phyloP scores from a whole-genome alignment of 139 green algal species.

The Picochlorum costavermella region DNA sequence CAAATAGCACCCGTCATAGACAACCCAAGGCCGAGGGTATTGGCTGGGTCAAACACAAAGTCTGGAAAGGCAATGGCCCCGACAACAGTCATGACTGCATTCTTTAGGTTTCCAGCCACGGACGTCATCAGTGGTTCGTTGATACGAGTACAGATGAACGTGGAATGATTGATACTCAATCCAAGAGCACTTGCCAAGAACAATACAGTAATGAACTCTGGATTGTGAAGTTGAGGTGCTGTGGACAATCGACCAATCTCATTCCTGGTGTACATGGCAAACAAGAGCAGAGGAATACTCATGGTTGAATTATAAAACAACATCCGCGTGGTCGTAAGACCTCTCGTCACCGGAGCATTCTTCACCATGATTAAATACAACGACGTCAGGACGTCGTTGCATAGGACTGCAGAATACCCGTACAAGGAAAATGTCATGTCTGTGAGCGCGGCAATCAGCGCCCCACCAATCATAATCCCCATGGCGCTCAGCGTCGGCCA shows the following conservation, averaged over 20 bases:
- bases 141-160: slow-evolving; percentile 58
- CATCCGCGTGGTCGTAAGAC: slow-evolving; percentile 26
- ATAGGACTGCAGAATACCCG: slow-evolving; percentile 53
- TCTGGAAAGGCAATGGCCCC: slow-evolving; percentile 56
- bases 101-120: slow-evolving; percentile 61
- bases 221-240: slow-evolving; percentile 20
- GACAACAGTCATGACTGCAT: slow-evolving; percentile 58
- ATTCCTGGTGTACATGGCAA: not conserved
- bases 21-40: slow-evolving; percentile 41
- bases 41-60: slow-evolving; percentile 46
- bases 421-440: slow-evolving; percentile 53
- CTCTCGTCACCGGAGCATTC: slow-evolving; percentile 38
- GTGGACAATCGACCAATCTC: slow-evolving; percentile 7
- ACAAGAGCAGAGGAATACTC: slow-evolving; percentile 26
- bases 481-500: slow-evolving; percentile 39
- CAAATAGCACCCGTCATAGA: slow-evolving; percentile 51
- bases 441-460: slow-evolving; percentile 49
- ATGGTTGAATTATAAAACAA: slow-evolving; percentile 35
- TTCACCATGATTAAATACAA: slow-evolving; percentile 69
- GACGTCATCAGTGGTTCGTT: slow-evolving; percentile 66
- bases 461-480: slow-evolving; percentile 53
- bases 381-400: slow-evolving; percentile 54
- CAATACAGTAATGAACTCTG: slow-evolving; percentile 21
- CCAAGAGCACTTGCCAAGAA: slow-evolving; percentile 36
- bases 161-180: slow-evolving; percentile 60